phyloP scores from a whole-genome alignment of 1,284 basidiomycete genomes.

The Fomitopsis palustris region DNA sequence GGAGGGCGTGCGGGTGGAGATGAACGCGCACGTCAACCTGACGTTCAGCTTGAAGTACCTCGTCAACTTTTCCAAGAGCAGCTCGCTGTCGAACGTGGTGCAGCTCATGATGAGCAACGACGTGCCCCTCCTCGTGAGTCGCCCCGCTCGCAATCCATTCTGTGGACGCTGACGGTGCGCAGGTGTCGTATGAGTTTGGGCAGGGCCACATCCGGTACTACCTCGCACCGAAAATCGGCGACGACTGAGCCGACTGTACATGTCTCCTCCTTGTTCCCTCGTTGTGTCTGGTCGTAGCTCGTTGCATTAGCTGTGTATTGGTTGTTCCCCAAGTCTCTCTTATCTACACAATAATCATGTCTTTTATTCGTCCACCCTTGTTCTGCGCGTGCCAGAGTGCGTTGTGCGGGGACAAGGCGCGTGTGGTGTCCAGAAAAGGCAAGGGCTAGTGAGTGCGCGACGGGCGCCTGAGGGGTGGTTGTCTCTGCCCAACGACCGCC shows the following conservation, averaged over 20 bases:
- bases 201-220: conserved; percentile 85
- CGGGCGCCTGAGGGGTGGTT: not conserved
- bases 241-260: conserved; percentile 45
- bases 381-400: too few species aligned
- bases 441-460: not conserved
- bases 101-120: conserved; percentile 89
- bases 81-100: conserved; percentile 72
- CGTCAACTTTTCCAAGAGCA: conserved; percentile 94
- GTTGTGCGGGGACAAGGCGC: not conserved
- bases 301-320: not conserved
- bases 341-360: not conserved
- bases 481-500: not conserved
- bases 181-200: conserved; percentile 86
- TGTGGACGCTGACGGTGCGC: not conserved
- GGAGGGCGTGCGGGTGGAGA: conserved; percentile 74
- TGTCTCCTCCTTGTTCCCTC: not conserved
- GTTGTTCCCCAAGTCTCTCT: not conserved
- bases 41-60: conserved; percentile 99
- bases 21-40: conserved; percentile 89
- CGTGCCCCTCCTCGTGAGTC: conserved; percentile 79
- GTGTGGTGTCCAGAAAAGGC: not conserved
- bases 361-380: not conserved
- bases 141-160: not conserved
- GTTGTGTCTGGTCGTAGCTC: not conserved
- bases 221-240: conserved; percentile 86